Conservation (phyloP, 2,329 filamentous ascomycete species). For the Davidsoniella neocaledoniae region DNA sequence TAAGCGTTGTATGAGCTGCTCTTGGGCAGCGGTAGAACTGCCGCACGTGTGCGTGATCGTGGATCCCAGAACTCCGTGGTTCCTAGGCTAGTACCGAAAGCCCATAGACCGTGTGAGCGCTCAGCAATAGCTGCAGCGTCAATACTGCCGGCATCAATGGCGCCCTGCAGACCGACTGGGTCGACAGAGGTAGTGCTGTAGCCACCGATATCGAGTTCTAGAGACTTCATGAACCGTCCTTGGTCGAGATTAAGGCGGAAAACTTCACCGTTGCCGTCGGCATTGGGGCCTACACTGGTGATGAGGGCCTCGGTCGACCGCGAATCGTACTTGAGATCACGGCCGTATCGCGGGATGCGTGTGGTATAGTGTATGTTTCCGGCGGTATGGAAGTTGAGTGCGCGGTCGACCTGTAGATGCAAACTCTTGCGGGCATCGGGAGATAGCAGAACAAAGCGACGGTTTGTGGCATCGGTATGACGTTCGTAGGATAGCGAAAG, state of each 20-base stretch:
- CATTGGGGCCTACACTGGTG: constrained; percentile 73
- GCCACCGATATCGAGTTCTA: constrained; percentile 75
- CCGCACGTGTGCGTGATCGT: constrained; percentile 64
- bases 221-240: constrained; percentile 86
- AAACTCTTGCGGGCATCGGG: constrained; percentile 87
- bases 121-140: constrained; percentile 80
- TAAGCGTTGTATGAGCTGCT: constrained; percentile 24
- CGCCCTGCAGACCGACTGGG: constrained; percentile 61
- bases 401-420: constrained; percentile 81
- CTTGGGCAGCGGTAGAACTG: constrained; percentile 36
- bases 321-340: constrained; percentile 73
- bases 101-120: constrained; percentile 72
- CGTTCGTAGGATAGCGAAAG: constrained; percentile 84
- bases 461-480: constrained; percentile 82
- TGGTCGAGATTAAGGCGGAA: constrained; percentile 84
- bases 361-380: constrained; percentile 75
- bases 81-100: constrained; percentile 88
- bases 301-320: constrained; percentile 71
- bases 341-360: constrained; percentile 82
- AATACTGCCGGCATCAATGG: constrained; percentile 69
- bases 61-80: constrained; percentile 96
- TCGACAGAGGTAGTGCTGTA: constrained; percentile 37
- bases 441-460: constrained; percentile 77
- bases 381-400: constrained; percentile 83
- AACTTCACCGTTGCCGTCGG: constrained; percentile 76